These are phyloP conservation scores for Stygiomarasmius scandens DNA, from an alignment of 1,284 basidiomycete species.

Conservation along the genomic window DNA sequence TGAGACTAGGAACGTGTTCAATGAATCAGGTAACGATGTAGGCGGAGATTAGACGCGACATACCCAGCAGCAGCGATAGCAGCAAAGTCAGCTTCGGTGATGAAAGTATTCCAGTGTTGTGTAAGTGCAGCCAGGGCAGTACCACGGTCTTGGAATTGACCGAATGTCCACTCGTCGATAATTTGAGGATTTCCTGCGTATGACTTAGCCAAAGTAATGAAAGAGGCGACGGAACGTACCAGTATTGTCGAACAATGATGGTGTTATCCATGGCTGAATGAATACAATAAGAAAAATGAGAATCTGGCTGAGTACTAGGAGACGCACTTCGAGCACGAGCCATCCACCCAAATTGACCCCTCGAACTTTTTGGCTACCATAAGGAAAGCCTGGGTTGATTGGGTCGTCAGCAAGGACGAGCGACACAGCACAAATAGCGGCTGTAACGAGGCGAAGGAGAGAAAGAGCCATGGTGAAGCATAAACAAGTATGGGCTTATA, in stretches of 20 bases:
- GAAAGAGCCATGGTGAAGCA: constrained; percentile 16
- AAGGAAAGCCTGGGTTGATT: constrained; percentile 47
- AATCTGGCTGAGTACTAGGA: no score
- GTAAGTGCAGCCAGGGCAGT: constrained; percentile 54
- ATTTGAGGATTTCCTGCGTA: constrained; percentile 53
- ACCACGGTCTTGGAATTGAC: constrained; percentile 55
- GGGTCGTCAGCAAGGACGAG: constrained; percentile 29
- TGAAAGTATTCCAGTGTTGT: constrained; percentile 82
- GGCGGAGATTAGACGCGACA: constrained; percentile 22
- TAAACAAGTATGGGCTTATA: background rate
- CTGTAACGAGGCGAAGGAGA: constrained; percentile 16
- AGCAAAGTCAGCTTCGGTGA: constrained; percentile 76
- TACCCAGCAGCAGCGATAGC: constrained; percentile 77
- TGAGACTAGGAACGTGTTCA: constrained; percentile 51
- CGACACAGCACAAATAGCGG: constrained; percentile 14
- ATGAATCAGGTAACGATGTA: constrained; percentile 3
- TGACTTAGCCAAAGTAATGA: background rate
- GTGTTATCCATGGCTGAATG: constrained; percentile 80
- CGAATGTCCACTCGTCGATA: constrained; percentile 88
- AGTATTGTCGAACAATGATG: constrained; percentile 84
- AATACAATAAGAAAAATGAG: background rate
- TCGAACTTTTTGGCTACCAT: constrained; percentile 63
- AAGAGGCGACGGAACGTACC: constrained; percentile 29
- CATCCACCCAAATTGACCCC: constrained; percentile 82
- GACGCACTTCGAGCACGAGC: constrained; percentile 72